A percentile compares a stretch with the other conserved stretches of the same genome.
Evolutionary conservation across 345 rosid genomes (phyloP).

Genomic region (Turritis glabra): DNA sequence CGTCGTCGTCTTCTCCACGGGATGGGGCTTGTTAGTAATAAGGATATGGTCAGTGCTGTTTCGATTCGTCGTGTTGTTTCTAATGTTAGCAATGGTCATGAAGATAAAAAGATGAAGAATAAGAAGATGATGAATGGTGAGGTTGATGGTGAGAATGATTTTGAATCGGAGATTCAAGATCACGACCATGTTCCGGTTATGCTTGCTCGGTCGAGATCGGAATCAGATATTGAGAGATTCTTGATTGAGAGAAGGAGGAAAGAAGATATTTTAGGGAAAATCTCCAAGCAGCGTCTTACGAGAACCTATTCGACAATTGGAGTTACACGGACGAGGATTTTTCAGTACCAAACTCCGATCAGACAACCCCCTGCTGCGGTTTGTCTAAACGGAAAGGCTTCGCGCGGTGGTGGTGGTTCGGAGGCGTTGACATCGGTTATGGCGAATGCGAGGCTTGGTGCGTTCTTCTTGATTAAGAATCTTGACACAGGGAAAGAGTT

Average conservation of each 20-base stretch:
- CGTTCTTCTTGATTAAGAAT: constrained; percentile 83
- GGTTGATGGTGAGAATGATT: constrained; percentile 21
- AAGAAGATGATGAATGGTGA: constrained; percentile 30
- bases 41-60: constrained; percentile 41
- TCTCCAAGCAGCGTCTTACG: constrained; percentile 72
- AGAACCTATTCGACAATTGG: constrained; percentile 59
- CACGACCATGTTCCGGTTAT: constrained; percentile 35
- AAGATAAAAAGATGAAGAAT: not conserved
- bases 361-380: constrained; percentile 43
- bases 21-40: constrained; percentile 64
- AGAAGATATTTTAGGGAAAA: constrained; percentile 55
- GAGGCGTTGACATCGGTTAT: constrained; percentile 31
- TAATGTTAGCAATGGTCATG: not conserved
- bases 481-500: constrained; percentile 89
- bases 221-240: constrained; percentile 61
- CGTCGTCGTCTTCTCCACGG: constrained; percentile 81
- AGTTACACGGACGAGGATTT: constrained; percentile 44
- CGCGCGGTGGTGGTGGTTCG: constrained; percentile 24
- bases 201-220: constrained; percentile 70
- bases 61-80: constrained; percentile 41
- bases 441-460: constrained; percentile 46
- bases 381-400: constrained; percentile 32
- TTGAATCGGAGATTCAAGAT: not conserved
- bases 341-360: constrained; percentile 45
- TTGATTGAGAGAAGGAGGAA: constrained; percentile 52